These are phyloP conservation scores for Verruconis gallopava DNA, from an alignment of 2,329 filamentous ascomycete genomes.

Conservation along the genomic window DNA sequence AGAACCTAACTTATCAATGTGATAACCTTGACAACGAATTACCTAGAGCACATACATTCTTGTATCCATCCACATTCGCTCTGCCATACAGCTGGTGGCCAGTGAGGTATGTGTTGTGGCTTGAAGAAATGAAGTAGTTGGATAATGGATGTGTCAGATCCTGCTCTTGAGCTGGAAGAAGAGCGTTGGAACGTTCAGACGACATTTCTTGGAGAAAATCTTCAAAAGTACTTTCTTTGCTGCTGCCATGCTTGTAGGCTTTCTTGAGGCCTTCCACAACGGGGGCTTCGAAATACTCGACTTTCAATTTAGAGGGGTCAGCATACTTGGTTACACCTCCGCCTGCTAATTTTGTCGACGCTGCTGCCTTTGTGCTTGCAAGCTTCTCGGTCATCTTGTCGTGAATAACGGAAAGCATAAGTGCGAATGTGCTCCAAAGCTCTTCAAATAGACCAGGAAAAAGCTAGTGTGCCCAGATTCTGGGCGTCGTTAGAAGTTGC, in stretches of 20 bases:
- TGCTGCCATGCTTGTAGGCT: neutral
- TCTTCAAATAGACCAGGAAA: too few species aligned
- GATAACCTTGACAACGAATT: neutral
- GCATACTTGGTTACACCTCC: conserved; percentile 6
- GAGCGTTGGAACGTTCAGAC: conserved; percentile 31
- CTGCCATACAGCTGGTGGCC: conserved; percentile 75
- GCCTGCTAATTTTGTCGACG: conserved; percentile 3
- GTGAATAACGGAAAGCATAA: too few species aligned
- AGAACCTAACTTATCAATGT: conserved; percentile 43
- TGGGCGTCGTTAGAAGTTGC: too few species aligned
- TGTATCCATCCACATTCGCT: conserved; percentile 67
- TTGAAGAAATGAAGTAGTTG: conserved; percentile 89
- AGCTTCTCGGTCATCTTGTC: too few species aligned
- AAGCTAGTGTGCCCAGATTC: too few species aligned
- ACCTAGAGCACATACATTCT: conserved; percentile 43
- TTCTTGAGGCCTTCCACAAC: conserved; percentile 4
- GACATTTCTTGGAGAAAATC: conserved; percentile 37
- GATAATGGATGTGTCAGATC: conserved; percentile 59
- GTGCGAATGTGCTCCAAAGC: too few species aligned
- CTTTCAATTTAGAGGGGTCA: conserved; percentile 7
- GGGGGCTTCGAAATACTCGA: conserved; percentile 5
- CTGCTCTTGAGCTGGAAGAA: conserved; percentile 29
- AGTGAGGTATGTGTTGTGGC: conserved; percentile 85
- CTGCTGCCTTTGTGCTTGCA: neutral
- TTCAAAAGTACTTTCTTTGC: conserved; percentile 18